Percentiles rank a stretch among this genome's conserved stretches.
These are phyloP conservation scores for Amauroascus niger DNA, from an alignment of 2,329 filamentous ascomycete species.

Conservation along the genomic window DNA sequence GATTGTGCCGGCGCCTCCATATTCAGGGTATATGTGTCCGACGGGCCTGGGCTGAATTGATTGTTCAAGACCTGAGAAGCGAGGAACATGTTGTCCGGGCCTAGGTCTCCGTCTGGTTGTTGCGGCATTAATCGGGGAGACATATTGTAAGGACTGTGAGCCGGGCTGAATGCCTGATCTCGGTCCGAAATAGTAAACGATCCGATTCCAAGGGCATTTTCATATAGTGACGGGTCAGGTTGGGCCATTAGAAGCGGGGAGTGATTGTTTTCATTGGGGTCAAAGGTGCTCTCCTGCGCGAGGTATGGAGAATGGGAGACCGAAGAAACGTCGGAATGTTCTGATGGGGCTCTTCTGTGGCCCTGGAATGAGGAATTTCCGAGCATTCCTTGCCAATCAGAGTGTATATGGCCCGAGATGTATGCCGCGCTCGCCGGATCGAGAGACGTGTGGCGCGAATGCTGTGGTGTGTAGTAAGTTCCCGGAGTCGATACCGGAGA, in stretches of 20 bases:
- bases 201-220: slow-evolving; percentile 66
- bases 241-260: slow-evolving; percentile 70
- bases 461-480: slow-evolving; percentile 43
- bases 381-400: slow-evolving; percentile 50
- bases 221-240: slow-evolving; percentile 62
- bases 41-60: slow-evolving; percentile 39
- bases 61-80: slow-evolving; percentile 40
- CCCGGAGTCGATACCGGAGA: slow-evolving; percentile 14
- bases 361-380: slow-evolving; percentile 57
- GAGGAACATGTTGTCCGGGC: slow-evolving; percentile 35
- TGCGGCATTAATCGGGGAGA: slow-evolving; percentile 60
- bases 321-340: slow-evolving; percentile 82
- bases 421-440: slow-evolving; percentile 53
- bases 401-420: slow-evolving; percentile 39
- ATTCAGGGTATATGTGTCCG: slow-evolving; percentile 44
- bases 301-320: slow-evolving; percentile 76
- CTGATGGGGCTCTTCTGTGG: slow-evolving; percentile 81
- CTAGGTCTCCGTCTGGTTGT: slow-evolving; percentile 54
- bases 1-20: slow-evolving; percentile 34
- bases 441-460: slow-evolving; percentile 52
- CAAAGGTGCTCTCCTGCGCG: slow-evolving; percentile 67
- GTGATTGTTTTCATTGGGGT: slow-evolving; percentile 57
- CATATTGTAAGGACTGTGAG: slow-evolving; percentile 58
- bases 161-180: slow-evolving; percentile 48
- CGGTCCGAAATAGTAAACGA: slow-evolving; percentile 70